A percentile compares a stretch with the other conserved stretches of the same genome.
Evolutionary conservation across 306 rosid species (phyloP).

Genomic region (Quercus rubra): DNA sequence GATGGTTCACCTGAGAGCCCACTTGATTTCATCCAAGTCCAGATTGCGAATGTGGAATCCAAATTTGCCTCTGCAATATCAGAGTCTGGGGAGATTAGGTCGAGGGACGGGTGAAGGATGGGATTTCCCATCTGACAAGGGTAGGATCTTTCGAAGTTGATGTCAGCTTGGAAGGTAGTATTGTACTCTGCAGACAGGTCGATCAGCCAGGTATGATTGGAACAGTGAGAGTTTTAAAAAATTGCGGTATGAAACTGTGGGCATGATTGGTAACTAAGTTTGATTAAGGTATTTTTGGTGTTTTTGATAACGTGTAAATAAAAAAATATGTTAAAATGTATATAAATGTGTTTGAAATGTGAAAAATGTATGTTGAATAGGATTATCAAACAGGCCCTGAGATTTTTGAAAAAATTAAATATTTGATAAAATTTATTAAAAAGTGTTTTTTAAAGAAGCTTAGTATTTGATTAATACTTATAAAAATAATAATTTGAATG

Average conservation of each 20-base stretch:
- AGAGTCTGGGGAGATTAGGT: conserved; percentile 81
- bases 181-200: conserved; percentile 91
- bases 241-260: no score
- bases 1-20: conserved; percentile 94
- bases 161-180: conserved; percentile 91
- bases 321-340: no score
- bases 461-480: rapidly evolving
- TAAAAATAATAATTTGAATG: rapidly evolving
- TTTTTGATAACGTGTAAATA: no score
- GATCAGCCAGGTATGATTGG: conserved; percentile 99
- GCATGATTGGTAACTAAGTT: no score
- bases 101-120: conserved; percentile 88
- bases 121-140: conserved; percentile 79
- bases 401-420: no score
- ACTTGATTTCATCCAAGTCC: conserved; percentile 76
- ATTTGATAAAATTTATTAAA: no score
- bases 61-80: conserved; percentile 87
- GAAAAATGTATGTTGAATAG: no score
- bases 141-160: conserved; percentile 97
- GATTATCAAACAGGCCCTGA: no score
- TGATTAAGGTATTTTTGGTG: no score
- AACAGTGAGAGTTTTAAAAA: conserved; percentile 23
- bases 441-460: no score
- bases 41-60: conserved; percentile 92
- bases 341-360: no score